Evolutionary conservation across 1,284 basidiomycete genomes (phyloP).

Genomic region (Cystobasidium slooffiae): DNA sequence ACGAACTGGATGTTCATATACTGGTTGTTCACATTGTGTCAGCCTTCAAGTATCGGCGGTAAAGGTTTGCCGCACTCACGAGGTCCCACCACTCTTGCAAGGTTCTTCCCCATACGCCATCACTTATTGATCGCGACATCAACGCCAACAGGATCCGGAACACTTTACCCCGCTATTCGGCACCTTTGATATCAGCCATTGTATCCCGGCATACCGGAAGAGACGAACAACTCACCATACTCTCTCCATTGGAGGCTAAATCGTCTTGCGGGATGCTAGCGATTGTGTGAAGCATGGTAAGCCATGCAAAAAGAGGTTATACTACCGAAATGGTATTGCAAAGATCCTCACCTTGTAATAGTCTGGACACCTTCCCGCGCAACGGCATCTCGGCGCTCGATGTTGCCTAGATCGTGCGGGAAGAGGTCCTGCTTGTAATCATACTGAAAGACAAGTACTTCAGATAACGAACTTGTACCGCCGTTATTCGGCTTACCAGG

Average conservation of each 20-base stretch:
- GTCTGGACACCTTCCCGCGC: slow-evolving; percentile 28
- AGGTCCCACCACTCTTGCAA: slow-evolving; percentile 39
- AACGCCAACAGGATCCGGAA: slow-evolving; percentile 36
- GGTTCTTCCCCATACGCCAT: slow-evolving; percentile 21
- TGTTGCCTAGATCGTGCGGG: slow-evolving; percentile 1
- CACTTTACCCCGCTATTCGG: slow-evolving; percentile 35
- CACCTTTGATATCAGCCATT: not conserved
- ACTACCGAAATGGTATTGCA: not conserved
- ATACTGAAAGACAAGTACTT: not conserved
- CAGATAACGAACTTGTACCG: not conserved
- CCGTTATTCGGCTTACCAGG: not conserved
- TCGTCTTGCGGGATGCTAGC: slow-evolving; percentile 34
- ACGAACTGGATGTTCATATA: slow-evolving; percentile 34
- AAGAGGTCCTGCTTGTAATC: slow-evolving; percentile 16
- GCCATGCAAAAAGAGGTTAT: not conserved
- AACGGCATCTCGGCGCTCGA: slow-evolving; percentile 10
- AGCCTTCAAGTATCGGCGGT: not conserved
- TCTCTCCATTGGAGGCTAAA: slow-evolving; percentile 38
- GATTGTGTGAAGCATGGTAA: not conserved
- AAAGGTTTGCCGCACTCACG: not conserved
- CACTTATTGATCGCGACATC: slow-evolving; percentile 19
- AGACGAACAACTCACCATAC: slow-evolving; percentile 14
- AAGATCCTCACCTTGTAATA: slow-evolving; percentile 8
- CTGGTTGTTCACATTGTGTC: not conserved
- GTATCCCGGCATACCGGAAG: not conserved